phyloP scores from a whole-genome alignment of 2,329 filamentous ascomycete genomes.

The Aspergillus sp. region DNA sequence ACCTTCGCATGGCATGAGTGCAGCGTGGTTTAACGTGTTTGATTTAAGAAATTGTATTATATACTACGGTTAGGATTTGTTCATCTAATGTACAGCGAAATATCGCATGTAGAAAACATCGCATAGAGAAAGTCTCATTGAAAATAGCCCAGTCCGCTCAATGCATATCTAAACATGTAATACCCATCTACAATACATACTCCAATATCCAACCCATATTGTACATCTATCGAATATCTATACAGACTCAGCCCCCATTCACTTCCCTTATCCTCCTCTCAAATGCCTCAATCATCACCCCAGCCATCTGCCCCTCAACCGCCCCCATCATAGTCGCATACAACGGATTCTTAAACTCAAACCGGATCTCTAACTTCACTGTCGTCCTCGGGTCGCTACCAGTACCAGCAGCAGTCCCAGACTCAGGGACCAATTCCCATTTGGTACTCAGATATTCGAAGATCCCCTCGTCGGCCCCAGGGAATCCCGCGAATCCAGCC shows the following conservation, averaged over 20 bases:
- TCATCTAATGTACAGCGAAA: constrained; percentile 23
- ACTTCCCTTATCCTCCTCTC: constrained; percentile 72
- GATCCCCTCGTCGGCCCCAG: constrained; percentile 48
- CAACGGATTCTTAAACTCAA: constrained; percentile 84
- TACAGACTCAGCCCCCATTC: constrained; percentile 29
- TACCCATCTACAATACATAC: neutral
- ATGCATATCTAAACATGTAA: neutral
- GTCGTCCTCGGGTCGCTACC: constrained; percentile 54
- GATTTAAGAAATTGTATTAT: constrained; percentile 29
- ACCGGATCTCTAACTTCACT: constrained; percentile 74
- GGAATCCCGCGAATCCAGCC: constrained; percentile 18
- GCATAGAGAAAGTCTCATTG: constrained; percentile 5
- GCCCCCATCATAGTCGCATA: constrained; percentile 80
- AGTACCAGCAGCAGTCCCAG: constrained; percentile 26
- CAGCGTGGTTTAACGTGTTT: neutral
- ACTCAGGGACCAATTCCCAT: constrained; percentile 44
- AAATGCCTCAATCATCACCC: constrained; percentile 90
- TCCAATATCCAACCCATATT: neutral
- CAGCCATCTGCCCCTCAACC: constrained; percentile 80
- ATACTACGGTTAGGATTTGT: constrained; percentile 19
- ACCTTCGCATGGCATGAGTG: constrained; percentile 26
- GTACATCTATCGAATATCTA: neutral
- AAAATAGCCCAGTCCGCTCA: constrained; percentile 23
- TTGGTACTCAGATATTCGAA: constrained; percentile 47
- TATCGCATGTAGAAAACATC: constrained; percentile 13